Base-by-base conservation (phyloP, 768 basidiomycete species). In the Crepidotus variabilis region DNA sequence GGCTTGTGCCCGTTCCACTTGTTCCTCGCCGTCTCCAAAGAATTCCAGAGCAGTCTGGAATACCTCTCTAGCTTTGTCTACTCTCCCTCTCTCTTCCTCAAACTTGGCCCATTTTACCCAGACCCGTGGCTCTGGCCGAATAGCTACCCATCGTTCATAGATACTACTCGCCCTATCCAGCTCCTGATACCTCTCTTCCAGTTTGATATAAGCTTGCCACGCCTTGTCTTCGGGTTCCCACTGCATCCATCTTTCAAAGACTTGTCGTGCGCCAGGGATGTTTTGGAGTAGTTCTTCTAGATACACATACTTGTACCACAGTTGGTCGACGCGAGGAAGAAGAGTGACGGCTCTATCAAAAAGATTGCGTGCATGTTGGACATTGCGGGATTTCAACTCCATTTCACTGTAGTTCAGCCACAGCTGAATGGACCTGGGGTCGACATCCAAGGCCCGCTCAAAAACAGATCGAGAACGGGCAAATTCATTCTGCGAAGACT, bases 221-320 rank as follows among this genome's bases (percentile, higher is more conserved):
- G 96, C 94, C 77, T 98, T 98, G 82, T 98, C 97, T 65, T 98
- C 95, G 0, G 97, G 97, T 69, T 98, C 97, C 97, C 97, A 98
- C 61, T 92, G 84, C 94, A 98, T 96, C 97, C 97, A 99, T 47
- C 97, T 84, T 71, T 99, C 97, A 60, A 98, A 99, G 54, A 98
- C 93, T 68, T 98, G 96, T 8, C 97, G 86, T 1, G 95, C 94
- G 36, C 97, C 97, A 1, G 95, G 85, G 32, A 99, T 88, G 66
- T 99, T 98, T 65, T 95, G 90, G 11, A 99, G 82, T 2, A 99
- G 82, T 69, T 99, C 97, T 68, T 99, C 97, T 54, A 99, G 84
- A 72, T 97, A 98, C 57, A 99, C 96, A 55, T 98, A 99, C 71
- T 98, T 98, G 83, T 98, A 98, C 97, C 97, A 98, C 6, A 99